These are phyloP conservation scores for Aspergillus nanangensis DNA, from an alignment of 495 filamentous ascomycete genomes.

Conservation along the genomic window DNA sequence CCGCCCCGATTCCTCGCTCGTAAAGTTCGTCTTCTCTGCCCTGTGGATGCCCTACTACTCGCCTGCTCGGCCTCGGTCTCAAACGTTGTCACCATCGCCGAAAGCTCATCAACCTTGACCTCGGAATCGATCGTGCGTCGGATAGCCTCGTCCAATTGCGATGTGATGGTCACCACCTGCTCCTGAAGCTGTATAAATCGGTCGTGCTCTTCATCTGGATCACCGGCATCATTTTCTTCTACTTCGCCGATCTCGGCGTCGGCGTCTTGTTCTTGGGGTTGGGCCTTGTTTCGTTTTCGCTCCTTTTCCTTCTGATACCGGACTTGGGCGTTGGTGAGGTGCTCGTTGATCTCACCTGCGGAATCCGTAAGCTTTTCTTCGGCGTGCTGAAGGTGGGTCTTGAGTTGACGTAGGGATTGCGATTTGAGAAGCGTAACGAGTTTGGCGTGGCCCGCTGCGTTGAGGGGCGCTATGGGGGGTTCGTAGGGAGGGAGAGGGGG, in stretches of 20 bases:
- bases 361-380: slow-evolving; percentile 34
- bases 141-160: slow-evolving; percentile 30
- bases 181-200: not conserved
- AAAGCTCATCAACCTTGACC: slow-evolving; percentile 21
- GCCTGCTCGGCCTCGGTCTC: slow-evolving; percentile 20
- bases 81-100: slow-evolving; percentile 24
- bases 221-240: slow-evolving; percentile 19
- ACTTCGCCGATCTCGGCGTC: slow-evolving; percentile 2
- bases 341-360: slow-evolving; percentile 45
- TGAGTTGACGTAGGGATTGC: slow-evolving; percentile 24
- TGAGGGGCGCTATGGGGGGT: slow-evolving; percentile 47
- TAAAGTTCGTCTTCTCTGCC: too few species aligned
- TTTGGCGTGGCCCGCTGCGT: slow-evolving; percentile 22
- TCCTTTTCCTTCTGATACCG: slow-evolving; percentile 29
- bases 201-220: slow-evolving; percentile 14
- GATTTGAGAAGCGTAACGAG: slow-evolving; percentile 30
- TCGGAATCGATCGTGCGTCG: slow-evolving; percentile 32
- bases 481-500: slow-evolving; percentile 55
- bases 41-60: slow-evolving; percentile 9
- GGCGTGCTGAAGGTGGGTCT: slow-evolving; percentile 32
- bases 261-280: slow-evolving; percentile 9
- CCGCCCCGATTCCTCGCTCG: too few species aligned
- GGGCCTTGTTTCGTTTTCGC: slow-evolving; percentile 1
- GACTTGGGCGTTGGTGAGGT: slow-evolving; percentile 26
- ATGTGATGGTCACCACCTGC: slow-evolving; percentile 24